Evolutionary conservation across 495 filamentous ascomycete genomes (phyloP).

Genomic region (Choiromyces venosus): DNA sequence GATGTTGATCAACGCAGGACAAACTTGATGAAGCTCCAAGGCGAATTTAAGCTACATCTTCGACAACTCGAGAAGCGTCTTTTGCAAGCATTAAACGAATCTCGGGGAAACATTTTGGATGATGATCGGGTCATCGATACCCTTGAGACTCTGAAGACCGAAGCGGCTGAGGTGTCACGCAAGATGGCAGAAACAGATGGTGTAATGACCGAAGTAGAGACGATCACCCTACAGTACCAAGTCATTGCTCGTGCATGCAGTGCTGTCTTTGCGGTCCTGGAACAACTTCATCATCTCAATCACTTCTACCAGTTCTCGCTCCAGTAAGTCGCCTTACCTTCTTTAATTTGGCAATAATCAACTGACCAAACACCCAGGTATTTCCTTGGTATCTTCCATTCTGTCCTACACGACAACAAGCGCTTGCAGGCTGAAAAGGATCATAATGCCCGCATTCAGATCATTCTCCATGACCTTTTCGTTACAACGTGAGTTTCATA

Average conservation of each 20-base stretch:
- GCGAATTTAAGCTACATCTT: conserved; percentile 95
- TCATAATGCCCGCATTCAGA: conserved; percentile 68
- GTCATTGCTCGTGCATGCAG: conserved; percentile 90
- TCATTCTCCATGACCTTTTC: conserved; percentile 84
- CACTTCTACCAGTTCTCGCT: conserved; percentile 99
- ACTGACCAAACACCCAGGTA: conserved; percentile 47
- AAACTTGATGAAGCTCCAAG: conserved; percentile 95
- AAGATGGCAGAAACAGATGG: conserved; percentile 97
- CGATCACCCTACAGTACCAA: conserved; percentile 86
- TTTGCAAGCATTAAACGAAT: conserved; percentile 92
- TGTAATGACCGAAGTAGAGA: conserved; percentile 95
- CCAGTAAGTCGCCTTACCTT: conserved; percentile 47
- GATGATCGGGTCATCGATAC: conserved; percentile 98
- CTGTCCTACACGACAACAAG: conserved; percentile 77
- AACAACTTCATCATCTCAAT: conserved; percentile 95
- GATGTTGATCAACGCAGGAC: conserved; percentile 96
- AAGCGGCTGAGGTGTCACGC: conserved; percentile 87
- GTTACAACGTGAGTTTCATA: conserved; percentile 54
- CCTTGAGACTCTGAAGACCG: conserved; percentile 93
- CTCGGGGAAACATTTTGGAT: conserved; percentile 94
- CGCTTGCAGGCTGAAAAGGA: conserved; percentile 65
- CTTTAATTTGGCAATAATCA: background rate
- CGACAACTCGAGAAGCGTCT: conserved; percentile 93
- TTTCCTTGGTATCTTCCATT: conserved; percentile 94
- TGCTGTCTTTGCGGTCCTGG: conserved; percentile 90